Evolutionary conservation across 179 eudicot species (phyloP), one percentile per base, ranked within the genome.

Genomic region (Silene coronaria): DNA sequence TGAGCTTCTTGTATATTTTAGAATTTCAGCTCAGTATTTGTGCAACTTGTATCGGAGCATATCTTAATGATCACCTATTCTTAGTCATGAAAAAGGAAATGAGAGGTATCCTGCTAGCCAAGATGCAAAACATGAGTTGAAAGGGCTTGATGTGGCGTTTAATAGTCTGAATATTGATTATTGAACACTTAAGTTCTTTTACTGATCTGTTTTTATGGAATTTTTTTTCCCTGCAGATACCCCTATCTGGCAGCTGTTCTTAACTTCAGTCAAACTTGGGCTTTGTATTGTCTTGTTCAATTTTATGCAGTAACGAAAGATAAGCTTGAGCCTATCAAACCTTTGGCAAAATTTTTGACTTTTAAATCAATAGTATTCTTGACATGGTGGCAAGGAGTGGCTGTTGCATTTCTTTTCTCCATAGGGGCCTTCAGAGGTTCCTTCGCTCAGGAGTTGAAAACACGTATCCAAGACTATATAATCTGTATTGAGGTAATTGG

Each of bases 321-420:
- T 72, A 92, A 87, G 72, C 87, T 94, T 75, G 92, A 90, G 57
- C 96, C 98, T 24, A 94, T 94, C 72, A 94, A 92, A 82, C 98
- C 97, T 73, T 80, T 92, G 88, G 97, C 98, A 63, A 94, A 94
- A 83, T 91, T 94, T 86, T 88, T 94, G 85, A 88, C 92, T 42
- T 92, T 94, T 81, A 94, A 94, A 87, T 94, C 98, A n/a, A 94
- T 94, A 70, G 91, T 94, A 21, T 94, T 94, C 82, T 77, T 94
- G 84, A 94, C 98, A 64, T 94, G 98, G 98, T 92, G 98, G 98
- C 98, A 94, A 92, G 98, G 98, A 67, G 74, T 94, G 59, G 89
- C 89, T 59, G 90, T 94, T 76, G 98, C 97, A 65, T 94, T 94
- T 73, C 90, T 94, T 46, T 90, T 94, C 82, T 94, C 97, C n/a